These are phyloP conservation scores for Suillus clintonianus DNA, from an alignment of 768 basidiomycete genomes.

Conservation along the genomic window DNA sequence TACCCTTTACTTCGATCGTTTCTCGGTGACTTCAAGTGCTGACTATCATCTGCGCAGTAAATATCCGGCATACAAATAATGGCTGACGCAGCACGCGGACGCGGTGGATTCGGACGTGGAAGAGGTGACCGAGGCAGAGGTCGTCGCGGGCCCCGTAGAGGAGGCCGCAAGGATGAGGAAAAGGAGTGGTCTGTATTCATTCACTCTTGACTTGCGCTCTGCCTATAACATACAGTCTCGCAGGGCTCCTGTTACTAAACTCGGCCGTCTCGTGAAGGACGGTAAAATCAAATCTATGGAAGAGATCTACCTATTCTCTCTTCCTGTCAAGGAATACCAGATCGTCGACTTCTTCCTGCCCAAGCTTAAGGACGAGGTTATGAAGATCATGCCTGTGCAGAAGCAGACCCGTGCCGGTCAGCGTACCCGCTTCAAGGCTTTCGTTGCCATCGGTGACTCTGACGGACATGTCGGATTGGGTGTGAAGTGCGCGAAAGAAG, in stretches of 20 bases:
- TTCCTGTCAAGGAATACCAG: conserved; percentile 99
- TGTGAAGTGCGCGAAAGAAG: conserved; percentile 99
- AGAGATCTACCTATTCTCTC: conserved; percentile 99
- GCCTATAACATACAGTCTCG: conserved; percentile 9
- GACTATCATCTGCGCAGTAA: conserved; percentile 30
- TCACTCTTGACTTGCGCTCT: conserved; percentile 1
- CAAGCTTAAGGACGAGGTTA: conserved; percentile 99
- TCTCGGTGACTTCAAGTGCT: conserved; percentile 12
- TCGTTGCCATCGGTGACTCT: conserved; percentile 98
- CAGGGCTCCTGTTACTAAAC: conserved; percentile 98
- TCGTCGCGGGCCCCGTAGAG: conserved; percentile 84
- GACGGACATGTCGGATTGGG: conserved; percentile 99
- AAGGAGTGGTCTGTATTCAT: conserved; percentile 85
- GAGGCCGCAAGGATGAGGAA: conserved; percentile 98
- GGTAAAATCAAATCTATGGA: conserved; percentile 99
- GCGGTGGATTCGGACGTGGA: conserved; percentile 89
- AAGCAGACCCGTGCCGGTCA: conserved; percentile 99
- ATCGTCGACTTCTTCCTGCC: conserved; percentile 99
- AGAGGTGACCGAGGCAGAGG: conserved; percentile 69
- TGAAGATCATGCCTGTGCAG: conserved; percentile 99
- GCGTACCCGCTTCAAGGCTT: conserved; percentile 99
- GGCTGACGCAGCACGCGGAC: conserved; percentile 92
- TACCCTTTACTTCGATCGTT: background rate
- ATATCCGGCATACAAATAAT: conserved; percentile 41
- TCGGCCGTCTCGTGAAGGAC: conserved; percentile 98